Base-by-base conservation (phyloP, 2,329 filamentous ascomycete genomes). In the Colletotrichum lentis region DNA sequence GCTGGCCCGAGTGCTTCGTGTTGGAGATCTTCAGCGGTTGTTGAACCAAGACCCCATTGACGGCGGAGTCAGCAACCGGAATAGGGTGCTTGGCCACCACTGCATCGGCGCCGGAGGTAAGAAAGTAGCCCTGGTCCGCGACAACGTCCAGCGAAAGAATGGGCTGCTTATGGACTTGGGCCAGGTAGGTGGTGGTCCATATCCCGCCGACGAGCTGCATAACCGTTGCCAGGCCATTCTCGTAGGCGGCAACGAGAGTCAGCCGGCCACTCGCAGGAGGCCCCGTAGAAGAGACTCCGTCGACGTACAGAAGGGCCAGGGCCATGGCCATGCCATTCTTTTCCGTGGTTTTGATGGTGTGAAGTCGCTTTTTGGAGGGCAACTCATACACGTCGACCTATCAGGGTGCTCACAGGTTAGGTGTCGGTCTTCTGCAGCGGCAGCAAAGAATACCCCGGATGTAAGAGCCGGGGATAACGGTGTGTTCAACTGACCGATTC, bases 1-100 rank as follows among this genome's bases (percentile, higher is more conserved):
- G 96, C 77, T 98, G 95, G 1, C 96, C 96, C 0, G 94, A 87
- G 77, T 98, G 96, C 75, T 91, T 95, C 1, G 95, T 97, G 73
- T 95, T 89, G 52, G 89, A 71, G 0, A 80, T 77, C 73, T 90
- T 91, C 58, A 90, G 74, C 0, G 90, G 85, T 61, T 85, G 75
- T 67, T 20, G 69, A n/a, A 49, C 50, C 31, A 43, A 37, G 20
- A 44, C 47, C 2, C 27, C 57, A 8, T 50, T 37, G 5, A 35
- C 52, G 11, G 46, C 39, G 24, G 62, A 37, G 41, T 63, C 46
- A 11, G 20, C 24, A 8, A 39, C 73, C 6, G 86, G 85, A 31
- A 96, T 82, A 0, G 89, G 87, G 75, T 97, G 93, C 74, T 91
- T 93, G 27, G 88, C 90, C 59, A 98, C 82, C 22, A 91, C 78